A percentile compares a stretch with the other conserved stretches of the same genome.
Evolutionary conservation across 2,329 filamentous ascomycete species (phyloP).

Genomic region (Cercospora zeina): DNA sequence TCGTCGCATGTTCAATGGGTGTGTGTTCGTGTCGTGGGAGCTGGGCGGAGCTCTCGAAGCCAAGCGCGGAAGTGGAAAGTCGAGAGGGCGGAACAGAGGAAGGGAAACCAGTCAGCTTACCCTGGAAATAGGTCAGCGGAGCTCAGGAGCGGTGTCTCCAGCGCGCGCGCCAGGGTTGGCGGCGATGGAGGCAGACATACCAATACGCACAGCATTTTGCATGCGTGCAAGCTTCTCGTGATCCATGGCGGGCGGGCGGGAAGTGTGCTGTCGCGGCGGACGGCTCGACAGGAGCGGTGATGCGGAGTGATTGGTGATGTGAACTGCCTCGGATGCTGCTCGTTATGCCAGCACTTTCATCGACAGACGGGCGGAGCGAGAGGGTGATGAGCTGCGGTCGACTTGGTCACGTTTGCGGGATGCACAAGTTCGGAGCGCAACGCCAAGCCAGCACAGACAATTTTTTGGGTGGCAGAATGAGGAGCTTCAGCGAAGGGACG

Average conservation of each 20-base stretch:
- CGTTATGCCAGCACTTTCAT: slow-evolving; percentile 29
- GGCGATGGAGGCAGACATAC: slow-evolving; percentile 51
- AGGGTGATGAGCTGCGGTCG: slow-evolving; percentile 14
- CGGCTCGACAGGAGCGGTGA: slow-evolving; percentile 17
- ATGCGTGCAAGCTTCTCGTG: slow-evolving; percentile 40
- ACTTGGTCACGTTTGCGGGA: slow-evolving; percentile 13
- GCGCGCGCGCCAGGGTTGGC: neutral
- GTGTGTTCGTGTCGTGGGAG: slow-evolving; percentile 2
- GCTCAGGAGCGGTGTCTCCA: neutral
- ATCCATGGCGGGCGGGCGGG: neutral
- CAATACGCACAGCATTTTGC: slow-evolving; percentile 68
- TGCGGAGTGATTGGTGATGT: slow-evolving; percentile 2
- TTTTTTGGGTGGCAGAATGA: neutral
- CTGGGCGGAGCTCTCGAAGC: slow-evolving; percentile 4
- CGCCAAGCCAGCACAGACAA: slow-evolving; percentile 9
- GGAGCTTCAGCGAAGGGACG: neutral
- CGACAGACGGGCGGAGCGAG: slow-evolving; percentile 25
- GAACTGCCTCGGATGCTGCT: slow-evolving; percentile 29
- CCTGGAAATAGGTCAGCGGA: slow-evolving; percentile 36
- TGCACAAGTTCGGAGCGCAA: slow-evolving; percentile 10
- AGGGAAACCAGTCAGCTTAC: slow-evolving; percentile 34
- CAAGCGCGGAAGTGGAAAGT: slow-evolving; percentile 6
- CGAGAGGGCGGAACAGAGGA: slow-evolving; percentile 1
- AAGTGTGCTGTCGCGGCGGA: slow-evolving; percentile 13
- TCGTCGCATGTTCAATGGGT: slow-evolving; percentile 1